phyloP scores from a whole-genome alignment of 78 protist genomes.

The Cavenderia fasciculata region DNA sequence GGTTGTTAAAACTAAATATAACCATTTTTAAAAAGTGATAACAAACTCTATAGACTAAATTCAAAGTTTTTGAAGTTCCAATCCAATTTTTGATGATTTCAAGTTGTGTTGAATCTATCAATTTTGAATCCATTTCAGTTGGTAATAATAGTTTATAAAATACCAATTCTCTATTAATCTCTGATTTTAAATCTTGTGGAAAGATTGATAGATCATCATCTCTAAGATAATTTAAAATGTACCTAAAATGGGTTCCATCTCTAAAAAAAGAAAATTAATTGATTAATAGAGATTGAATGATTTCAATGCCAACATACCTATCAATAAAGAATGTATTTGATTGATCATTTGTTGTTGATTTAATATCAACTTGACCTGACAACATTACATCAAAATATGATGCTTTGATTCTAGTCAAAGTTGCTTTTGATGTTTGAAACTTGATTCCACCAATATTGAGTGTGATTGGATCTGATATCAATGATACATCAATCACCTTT shows the following conservation, averaged over 20 bases:
- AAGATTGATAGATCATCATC: neutral
- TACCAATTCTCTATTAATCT: neutral
- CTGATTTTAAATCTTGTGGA: neutral
- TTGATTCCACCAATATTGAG: slow-evolving; percentile 30
- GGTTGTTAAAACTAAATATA: neutral
- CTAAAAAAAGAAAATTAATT: neutral
- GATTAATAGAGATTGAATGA: neutral
- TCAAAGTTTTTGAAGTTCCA: neutral
- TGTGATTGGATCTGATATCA: neutral
- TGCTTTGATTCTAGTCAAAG: neutral
- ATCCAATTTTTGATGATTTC: neutral
- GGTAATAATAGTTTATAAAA: neutral
- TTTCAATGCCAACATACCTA: neutral
- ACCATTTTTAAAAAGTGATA: neutral
- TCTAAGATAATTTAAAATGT: slow-evolving; percentile 13
- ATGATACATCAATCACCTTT: neutral
- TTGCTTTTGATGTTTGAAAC: slow-evolving; percentile 12
- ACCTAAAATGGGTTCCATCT: slow-evolving; percentile 42
- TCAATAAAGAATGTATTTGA: neutral
- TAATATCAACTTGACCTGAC: slow-evolving; percentile 18
- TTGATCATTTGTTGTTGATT: neutral
- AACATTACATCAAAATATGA: slow-evolving; percentile 23
- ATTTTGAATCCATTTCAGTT: neutral
- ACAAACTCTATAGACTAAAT: slow-evolving; percentile 6
- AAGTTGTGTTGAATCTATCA: neutral